phyloP scores from a whole-genome alignment of 2,329 filamentous ascomycete genomes.

The Cladophialophora chaetospira region DNA sequence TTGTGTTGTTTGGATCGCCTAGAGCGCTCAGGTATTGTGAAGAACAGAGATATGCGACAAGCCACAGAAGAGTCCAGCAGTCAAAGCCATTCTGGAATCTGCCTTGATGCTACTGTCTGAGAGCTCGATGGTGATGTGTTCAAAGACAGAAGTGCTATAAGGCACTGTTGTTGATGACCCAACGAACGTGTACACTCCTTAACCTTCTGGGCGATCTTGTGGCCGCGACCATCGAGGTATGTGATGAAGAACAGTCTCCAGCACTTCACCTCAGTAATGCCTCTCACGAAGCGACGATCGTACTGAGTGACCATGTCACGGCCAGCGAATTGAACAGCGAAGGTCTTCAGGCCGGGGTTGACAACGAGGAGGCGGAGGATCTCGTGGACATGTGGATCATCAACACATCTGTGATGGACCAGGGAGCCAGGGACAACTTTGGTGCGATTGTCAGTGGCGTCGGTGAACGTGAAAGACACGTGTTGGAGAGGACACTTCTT shows the following conservation, averaged over 20 bases:
- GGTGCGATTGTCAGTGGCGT: conserved; percentile 43
- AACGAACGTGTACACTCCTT: too few species aligned
- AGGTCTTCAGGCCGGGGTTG: conserved; percentile 44
- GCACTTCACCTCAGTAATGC: conserved; percentile 39
- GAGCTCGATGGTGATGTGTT: too few species aligned
- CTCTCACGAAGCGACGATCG: conserved; percentile 46
- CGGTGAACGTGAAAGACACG: conserved; percentile 48
- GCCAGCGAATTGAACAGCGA: conserved; percentile 48
- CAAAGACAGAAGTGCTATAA: too few species aligned
- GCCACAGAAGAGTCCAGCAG: too few species aligned
- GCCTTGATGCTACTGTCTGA: too few species aligned
- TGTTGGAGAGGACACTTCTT: conserved; percentile 43
- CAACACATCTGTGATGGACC: conserved; percentile 47
- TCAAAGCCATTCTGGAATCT: too few species aligned
- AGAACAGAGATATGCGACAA: too few species aligned
- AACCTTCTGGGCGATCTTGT: neutral
- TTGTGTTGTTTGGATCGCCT: too few species aligned
- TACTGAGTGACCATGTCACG: conserved; percentile 38
- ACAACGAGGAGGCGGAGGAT: conserved; percentile 47
- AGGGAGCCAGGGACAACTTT: conserved; percentile 36
- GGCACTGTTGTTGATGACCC: too few species aligned
- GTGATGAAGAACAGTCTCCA: neutral
- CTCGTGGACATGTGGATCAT: conserved; percentile 50
- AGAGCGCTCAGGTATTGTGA: too few species aligned
- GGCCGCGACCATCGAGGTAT: neutral